Evolutionary conservation across 345 rosid species (phyloP), one percentile per base, ranked within the genome.

Genomic region (Pistacia vera): DNA sequence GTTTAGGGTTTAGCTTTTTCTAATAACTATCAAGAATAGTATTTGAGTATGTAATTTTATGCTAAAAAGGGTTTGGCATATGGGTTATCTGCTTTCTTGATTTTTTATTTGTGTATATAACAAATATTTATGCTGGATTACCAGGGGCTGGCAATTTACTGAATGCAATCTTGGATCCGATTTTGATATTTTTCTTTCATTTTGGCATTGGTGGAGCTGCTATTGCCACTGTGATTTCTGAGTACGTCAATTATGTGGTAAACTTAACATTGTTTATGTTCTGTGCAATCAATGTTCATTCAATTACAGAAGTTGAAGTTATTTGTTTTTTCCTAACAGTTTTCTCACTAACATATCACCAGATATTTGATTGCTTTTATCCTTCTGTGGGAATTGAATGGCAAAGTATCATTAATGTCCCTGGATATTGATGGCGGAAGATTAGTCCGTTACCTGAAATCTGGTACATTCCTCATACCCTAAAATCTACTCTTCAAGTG

Each of bases 121-220:
- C 66, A 35, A 65, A 36, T 75, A 18, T 60, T n/a, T 25, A 65
- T 52, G 67, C 30, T 87, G 58, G 75, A 78, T 70, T 77, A 61
- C 77, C 96, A 95, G 99, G 84, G 80, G 94, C 89, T 52, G 99
- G 98, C 54, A 93, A 87, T 78, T 75, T 93, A 60, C 81, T 95
- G 59, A 95, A 90, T 77, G 93, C 90, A 25, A 80, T 95, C 76
- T 57, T 93, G 86, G 99, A 86, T 86, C 87, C 92, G 16, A 82
- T 93, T 75, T 84, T 95, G 76, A 92, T 95, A 78, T 90, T 92
- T 85, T 38, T 83, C n/a, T 81, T 85, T 76, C 88, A 89, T 74
- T 86, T 93, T 73, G 97, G 98, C 68, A 81, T 92, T 78, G 82
- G 88, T 63, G 99, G 98, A 79, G 97, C 97, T 78, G 99, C 98